Base-by-base conservation (phyloP, 139 green algal species). In the Microglena sp. region DNA sequence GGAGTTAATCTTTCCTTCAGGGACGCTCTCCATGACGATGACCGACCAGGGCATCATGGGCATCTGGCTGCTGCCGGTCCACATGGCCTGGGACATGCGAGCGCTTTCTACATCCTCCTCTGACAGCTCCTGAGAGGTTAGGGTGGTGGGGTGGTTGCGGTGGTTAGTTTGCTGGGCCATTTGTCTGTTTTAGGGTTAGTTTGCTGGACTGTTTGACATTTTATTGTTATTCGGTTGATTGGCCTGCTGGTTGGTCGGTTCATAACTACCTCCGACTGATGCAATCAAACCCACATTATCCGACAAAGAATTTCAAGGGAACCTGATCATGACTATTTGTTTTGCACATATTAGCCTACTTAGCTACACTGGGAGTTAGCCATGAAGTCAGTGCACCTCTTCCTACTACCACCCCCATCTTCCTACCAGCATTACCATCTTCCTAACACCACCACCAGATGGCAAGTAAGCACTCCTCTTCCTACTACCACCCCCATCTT, bases 1-100 rank as follows among this genome's bases (percentile, higher is more conserved):
- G n/a, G n/a, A n/a, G n/a, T n/a, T n/a, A n/a, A n/a, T n/a, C n/a
- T n/a, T n/a, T n/a, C n/a, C 53, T 60, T 80, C 74, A 2, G 74
- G 76, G 22, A 86, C 67, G 1, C 62, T 68, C 68, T 92, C 80
- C 60, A 96, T 68, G 27, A 96, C 72, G 15, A 92, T 60, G 60
- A 66, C 83, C 32, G 80, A 89, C 69, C 78, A 91, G 29, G 90
- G 84, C 62, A 96, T 82, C 68, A 96, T 73, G 2, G 87, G 69
- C 66, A 84, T 89, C n/a, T 60, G 43, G 66, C 76, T 62, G 36
- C 84, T 72, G 27, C 56, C 71, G n/a, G 76, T 84, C 89, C 89
- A 96, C 78, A 86, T 83, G 21, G 67, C 36, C 21, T 45, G 3
- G 15, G 58, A 50, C 1, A 33, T 32, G 2, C 61, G 71, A 18